Evolutionary conservation across 768 basidiomycete genomes (phyloP), one percentile per base, ranked within the genome.

Genomic region (Lactarius akahatsu): DNA sequence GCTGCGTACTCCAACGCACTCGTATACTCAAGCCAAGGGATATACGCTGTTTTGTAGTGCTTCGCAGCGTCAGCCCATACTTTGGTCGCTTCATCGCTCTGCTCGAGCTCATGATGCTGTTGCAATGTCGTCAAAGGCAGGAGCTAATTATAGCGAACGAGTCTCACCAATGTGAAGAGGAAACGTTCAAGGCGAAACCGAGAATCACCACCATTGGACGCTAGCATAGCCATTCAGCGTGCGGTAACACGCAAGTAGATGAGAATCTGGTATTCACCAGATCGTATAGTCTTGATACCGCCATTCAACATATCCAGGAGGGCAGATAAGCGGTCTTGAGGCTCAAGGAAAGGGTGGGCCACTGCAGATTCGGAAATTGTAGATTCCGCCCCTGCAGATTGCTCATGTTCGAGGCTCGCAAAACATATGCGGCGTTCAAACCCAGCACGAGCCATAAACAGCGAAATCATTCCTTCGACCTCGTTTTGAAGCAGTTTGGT

Each of bases 151-250:
- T 64, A 75, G 13, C 73, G 36, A 72, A 88, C 87, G 87, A 88
- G 64, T 62, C 54, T 65, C 73, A 96, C 96, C 58, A 92, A 78
- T 56, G 85, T 83, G 47, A 88, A 82, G 20, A 96, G 80, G 73
- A 88, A 93, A 71, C 90, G 94, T 74, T 99, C 96, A 36, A 98
- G 77, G 57, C 90, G 85, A 58, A 92, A 78, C 54, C 86, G 84
- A 2, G 88, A 79, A 76, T 98, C 96, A 2, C 94, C 93, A 3
- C 78, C 74, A 66, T 83, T 82, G 0, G 85, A 84, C 36, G 83
- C 89, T 91, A 68, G 32, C 54, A 34, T 54, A 61, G 59, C 18
- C 30, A 36, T 62, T 60, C 47, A 55, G 28, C 20, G 38, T 30
- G 11, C n/a, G 3, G 23, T 38, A 56, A 34, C 40, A 18, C 20